Evolutionary conservation across 2,329 filamentous ascomycete species (phyloP).

Genomic region (Fusarium xylarioides): DNA sequence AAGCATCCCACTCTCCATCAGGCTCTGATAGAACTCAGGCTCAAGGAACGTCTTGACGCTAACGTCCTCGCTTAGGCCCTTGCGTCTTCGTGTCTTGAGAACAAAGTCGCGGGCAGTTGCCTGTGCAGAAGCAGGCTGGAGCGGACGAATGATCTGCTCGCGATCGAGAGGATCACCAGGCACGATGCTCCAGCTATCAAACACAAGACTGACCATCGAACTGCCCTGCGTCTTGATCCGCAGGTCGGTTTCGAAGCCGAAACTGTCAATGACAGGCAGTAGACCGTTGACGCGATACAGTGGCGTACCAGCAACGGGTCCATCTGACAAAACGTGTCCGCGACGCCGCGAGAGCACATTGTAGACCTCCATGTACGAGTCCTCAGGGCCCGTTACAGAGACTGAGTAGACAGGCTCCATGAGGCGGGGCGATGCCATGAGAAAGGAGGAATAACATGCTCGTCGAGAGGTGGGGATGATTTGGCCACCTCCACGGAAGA

Average conservation of each 20-base stretch:
- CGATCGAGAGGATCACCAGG: conserved; percentile 94
- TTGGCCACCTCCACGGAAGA: conserved; percentile 94
- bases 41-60: conserved; percentile 96
- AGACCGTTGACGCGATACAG: conserved; percentile 91
- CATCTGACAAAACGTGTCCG: conserved; percentile 94
- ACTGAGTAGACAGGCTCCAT: conserved; percentile 98
- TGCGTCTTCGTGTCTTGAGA: conserved; percentile 90
- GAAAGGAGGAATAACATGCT: conserved; percentile 93
- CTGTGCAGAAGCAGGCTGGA: conserved; percentile 89
- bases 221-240: conserved; percentile 95
- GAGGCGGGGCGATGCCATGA: conserved; percentile 94
- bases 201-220: conserved; percentile 89
- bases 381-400: conserved; percentile 90
- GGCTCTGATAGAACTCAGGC: conserved; percentile 86
- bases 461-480: conserved; percentile 95
- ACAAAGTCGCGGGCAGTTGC: conserved; percentile 96
- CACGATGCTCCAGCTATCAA: conserved; percentile 95
- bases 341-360: conserved; percentile 88
- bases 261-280: conserved; percentile 95
- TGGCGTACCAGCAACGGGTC: conserved; percentile 91
- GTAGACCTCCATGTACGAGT: conserved; percentile 88
- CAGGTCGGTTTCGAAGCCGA: conserved; percentile 97
- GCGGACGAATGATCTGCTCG: conserved; percentile 79
- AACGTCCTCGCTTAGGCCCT: conserved; percentile 94
- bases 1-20: conserved; percentile 89